These are phyloP conservation scores for Phytophthora hybrid DNA, from an alignment of 352 stramenopile species.

Conservation along the genomic window DNA sequence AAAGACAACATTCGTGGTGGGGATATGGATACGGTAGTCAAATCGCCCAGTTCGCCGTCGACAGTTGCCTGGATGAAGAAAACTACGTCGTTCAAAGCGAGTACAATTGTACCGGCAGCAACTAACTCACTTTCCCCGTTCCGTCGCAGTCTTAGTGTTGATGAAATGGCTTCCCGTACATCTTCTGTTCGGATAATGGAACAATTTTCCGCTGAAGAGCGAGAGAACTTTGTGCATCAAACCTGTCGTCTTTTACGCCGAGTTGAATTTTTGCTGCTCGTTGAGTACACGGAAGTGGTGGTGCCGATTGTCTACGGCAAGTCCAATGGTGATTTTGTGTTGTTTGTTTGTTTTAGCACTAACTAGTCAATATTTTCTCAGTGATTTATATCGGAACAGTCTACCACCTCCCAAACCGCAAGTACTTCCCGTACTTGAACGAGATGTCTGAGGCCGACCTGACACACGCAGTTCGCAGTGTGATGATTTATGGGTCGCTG, in stretches of 20 bases:
- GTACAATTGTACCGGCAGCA: background rate
- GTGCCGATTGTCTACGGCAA: slow-evolving; percentile 44
- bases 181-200: slow-evolving; percentile 1
- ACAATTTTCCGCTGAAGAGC: slow-evolving; percentile 14
- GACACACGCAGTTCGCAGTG: slow-evolving; percentile 19
- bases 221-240: slow-evolving; percentile 35
- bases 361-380: background rate
- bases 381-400: slow-evolving; percentile 43
- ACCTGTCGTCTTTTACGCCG: slow-evolving; percentile 43
- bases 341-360: background rate
- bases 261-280: slow-evolving; percentile 40
- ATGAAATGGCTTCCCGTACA: background rate
- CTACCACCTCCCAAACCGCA: slow-evolving; percentile 40
- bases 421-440: slow-evolving; percentile 28
- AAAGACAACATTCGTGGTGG: background rate
- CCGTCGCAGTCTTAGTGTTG: background rate
- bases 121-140: background rate
- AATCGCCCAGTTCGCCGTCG: slow-evolving; percentile 7
- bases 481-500: slow-evolving; percentile 38
- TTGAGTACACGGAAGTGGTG: slow-evolving; percentile 51
- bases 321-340: slow-evolving; percentile 1
- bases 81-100: slow-evolving; percentile 8
- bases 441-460: slow-evolving; percentile 29
- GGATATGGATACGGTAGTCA: background rate
- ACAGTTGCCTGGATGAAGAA: slow-evolving; percentile 17